Percentiles rank a stretch among this genome's conserved stretches.
Conservation (phyloP, 345 rosid genomes). For the Pseudoturritis turrita region DNA sequence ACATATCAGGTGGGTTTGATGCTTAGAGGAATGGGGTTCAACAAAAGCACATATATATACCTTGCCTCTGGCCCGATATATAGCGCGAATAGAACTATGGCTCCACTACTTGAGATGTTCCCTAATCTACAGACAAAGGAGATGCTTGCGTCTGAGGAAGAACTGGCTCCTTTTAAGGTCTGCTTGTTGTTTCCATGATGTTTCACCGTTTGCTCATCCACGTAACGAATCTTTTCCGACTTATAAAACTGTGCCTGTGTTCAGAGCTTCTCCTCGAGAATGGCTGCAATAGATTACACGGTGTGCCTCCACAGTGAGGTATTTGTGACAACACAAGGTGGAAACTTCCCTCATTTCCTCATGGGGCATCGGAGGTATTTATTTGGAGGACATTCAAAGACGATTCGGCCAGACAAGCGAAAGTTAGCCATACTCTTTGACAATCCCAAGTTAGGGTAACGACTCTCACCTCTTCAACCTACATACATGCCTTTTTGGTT, state of each 20-base stretch:
- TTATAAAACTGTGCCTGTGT: constrained; percentile 17
- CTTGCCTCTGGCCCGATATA: constrained; percentile 94
- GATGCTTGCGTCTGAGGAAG: constrained; percentile 74
- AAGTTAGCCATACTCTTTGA: constrained; percentile 85
- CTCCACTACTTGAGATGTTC: constrained; percentile 90
- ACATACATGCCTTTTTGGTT: neutral
- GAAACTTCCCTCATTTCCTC: constrained; percentile 96
- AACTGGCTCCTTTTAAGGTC: constrained; percentile 76
- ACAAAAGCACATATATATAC: constrained; percentile 68
- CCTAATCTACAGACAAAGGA: constrained; percentile 89
- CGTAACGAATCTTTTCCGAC: constrained; percentile 17
- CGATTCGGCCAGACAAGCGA: constrained; percentile 90
- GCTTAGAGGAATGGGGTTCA: constrained; percentile 99
- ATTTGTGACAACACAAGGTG: constrained; percentile 98
- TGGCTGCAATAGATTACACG: constrained; percentile 99
- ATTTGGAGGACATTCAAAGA: constrained; percentile 90
- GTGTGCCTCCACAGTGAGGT: constrained; percentile 99
- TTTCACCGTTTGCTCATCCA: neutral
- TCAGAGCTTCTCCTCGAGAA: constrained; percentile 95
- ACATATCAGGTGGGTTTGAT: constrained; percentile 82
- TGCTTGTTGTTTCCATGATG: constrained; percentile 12
- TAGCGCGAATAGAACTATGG: constrained; percentile 81
- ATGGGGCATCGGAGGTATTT: constrained; percentile 92
- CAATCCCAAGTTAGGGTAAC: constrained; percentile 78
- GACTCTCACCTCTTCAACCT: constrained; percentile 16